Conservation (phyloP, 2,329 filamentous ascomycete genomes). For the Chaetomiaceae sp. region DNA sequence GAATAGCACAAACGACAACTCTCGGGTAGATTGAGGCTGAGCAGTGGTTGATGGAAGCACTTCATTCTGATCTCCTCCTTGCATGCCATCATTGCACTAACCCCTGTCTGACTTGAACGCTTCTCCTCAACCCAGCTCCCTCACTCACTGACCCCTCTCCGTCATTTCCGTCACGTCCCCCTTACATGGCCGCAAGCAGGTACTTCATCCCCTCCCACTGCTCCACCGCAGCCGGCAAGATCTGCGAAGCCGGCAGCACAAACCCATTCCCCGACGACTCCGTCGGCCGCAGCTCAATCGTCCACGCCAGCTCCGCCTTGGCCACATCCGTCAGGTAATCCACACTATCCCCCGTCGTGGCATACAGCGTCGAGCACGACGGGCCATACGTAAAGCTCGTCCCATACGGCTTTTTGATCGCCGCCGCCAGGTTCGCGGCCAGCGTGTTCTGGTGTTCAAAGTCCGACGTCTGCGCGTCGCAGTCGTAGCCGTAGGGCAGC, state of each 20-base stretch:
- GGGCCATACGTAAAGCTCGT: constrained; percentile 18
- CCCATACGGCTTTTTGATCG: constrained; percentile 15
- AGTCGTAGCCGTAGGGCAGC: constrained; percentile 21
- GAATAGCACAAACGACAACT: no score
- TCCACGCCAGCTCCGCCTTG: constrained; percentile 18
- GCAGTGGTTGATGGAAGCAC: no score
- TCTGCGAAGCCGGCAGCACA: constrained; percentile 20
- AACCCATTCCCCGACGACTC: constrained; percentile 12
- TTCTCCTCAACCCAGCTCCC: no score
- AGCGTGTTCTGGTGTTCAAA: constrained; percentile 15
- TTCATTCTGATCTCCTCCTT: no score
- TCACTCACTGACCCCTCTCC: no score
- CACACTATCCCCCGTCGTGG: constrained; percentile 15
- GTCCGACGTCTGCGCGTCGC: constrained; percentile 14
- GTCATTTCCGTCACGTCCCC: neutral
- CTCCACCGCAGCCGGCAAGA: constrained; percentile 18
- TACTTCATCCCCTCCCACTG: constrained; percentile 23
- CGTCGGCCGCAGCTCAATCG: constrained; percentile 18
- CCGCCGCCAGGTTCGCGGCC: constrained; percentile 5
- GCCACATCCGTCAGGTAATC: constrained; percentile 19
- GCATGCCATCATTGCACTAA: no score
- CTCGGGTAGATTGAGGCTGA: no score
- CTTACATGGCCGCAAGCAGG: neutral
- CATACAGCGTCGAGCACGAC: constrained; percentile 19
- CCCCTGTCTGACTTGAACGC: no score